Evolutionary conservation across 108 stramenopile genomes (phyloP).

Genomic region (Pseudonitzschia multiseries): DNA sequence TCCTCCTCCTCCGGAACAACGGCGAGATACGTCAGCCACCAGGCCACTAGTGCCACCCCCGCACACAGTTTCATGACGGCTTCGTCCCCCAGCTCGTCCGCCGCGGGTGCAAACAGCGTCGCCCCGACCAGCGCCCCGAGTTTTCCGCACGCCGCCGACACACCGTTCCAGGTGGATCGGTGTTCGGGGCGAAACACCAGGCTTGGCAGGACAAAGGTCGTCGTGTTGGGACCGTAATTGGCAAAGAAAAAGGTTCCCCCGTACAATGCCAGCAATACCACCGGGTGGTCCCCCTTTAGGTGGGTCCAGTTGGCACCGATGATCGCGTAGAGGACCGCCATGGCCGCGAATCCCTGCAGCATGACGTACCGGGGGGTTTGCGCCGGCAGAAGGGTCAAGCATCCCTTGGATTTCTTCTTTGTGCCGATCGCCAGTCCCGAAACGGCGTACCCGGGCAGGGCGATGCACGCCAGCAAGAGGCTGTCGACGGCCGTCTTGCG

Average conservation of each 20-base stretch:
- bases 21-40: conserved; percentile 38
- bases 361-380: conserved; percentile 82
- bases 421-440: conserved; percentile 64
- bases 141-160: conserved; percentile 82
- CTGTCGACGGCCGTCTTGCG: conserved; percentile 40
- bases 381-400: no score
- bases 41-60: conserved; percentile 60
- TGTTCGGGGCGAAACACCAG: conserved; percentile 67
- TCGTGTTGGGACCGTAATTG: conserved; percentile 88
- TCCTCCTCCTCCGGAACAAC: neutral
- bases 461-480: conserved; percentile 51
- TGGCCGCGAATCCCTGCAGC: conserved; percentile 80
- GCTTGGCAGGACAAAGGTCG: conserved; percentile 72
- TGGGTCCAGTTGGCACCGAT: conserved; percentile 67
- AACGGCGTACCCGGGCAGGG: conserved; percentile 81
- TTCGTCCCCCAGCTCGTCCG: conserved; percentile 56
- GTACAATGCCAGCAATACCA: conserved; percentile 59
- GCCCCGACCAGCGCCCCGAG: conserved; percentile 79
- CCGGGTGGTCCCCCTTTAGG: conserved; percentile 40
- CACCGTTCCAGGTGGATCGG: conserved; percentile 84
- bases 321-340: conserved; percentile 65
- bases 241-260: conserved; percentile 86
- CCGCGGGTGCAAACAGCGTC: conserved; percentile 67
- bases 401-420: conserved; percentile 22
- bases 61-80: conserved; percentile 76